phyloP scores from a whole-genome alignment of 768 basidiomycete genomes.

The Dentipellis sp. region DNA sequence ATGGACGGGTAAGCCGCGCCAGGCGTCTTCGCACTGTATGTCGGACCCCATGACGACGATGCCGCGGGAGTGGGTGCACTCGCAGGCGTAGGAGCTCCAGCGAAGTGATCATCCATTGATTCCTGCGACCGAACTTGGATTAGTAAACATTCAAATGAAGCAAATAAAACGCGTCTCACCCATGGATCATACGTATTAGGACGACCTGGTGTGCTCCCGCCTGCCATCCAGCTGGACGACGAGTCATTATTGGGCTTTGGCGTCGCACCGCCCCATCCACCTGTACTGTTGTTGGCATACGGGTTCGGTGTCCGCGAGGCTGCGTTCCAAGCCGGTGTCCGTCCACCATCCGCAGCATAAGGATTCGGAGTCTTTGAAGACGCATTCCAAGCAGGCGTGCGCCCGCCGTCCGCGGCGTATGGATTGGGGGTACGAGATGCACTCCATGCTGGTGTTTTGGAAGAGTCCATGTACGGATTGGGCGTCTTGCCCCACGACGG shows the following conservation, averaged over 20 bases:
- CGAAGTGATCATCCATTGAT: neutral
- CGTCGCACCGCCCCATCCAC: conserved; percentile 24
- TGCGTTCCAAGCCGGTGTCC: conserved; percentile 44
- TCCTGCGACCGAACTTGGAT: too few species aligned
- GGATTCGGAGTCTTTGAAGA: conserved; percentile 61
- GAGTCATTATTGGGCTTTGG: conserved; percentile 4
- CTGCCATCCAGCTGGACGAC: conserved; percentile 10
- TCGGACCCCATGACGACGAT: conserved; percentile 42
- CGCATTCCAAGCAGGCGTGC: conserved; percentile 63
- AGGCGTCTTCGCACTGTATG: conserved; percentile 29
- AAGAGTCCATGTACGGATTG: conserved; percentile 21
- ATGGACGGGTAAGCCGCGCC: neutral
- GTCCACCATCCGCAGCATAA: conserved; percentile 38
- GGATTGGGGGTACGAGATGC: conserved; percentile 55
- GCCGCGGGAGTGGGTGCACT: conserved; percentile 23
- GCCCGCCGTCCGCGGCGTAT: conserved; percentile 44
- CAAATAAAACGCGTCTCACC: neutral
- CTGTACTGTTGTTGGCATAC: conserved; percentile 35
- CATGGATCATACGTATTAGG: neutral
- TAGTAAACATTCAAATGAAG: too few species aligned
- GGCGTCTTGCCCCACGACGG: conserved; percentile 22
- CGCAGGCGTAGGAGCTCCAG: neutral
- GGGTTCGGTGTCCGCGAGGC: conserved; percentile 50
- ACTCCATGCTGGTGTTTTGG: conserved; percentile 18
- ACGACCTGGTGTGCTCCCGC: neutral